These are phyloP conservation scores for Starmerella potacharoeniae DNA, from an alignment of 805 yeast genomes.

Conservation along the genomic window DNA sequence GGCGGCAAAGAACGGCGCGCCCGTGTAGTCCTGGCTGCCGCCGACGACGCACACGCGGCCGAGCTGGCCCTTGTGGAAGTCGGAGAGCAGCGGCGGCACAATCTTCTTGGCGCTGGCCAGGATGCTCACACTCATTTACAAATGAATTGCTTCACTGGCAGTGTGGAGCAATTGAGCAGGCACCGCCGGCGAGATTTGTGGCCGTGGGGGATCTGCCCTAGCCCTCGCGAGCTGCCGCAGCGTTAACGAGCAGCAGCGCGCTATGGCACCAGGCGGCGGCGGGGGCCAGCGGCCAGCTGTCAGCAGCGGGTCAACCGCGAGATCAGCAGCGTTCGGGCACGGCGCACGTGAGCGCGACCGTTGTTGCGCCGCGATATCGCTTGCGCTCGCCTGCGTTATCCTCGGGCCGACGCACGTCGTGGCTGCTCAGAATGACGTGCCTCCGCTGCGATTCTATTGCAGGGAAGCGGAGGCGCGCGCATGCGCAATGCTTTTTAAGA, in stretches of 20 bases:
- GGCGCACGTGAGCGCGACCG: not conserved
- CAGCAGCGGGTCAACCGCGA: no score
- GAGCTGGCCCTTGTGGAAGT: slow-evolving; percentile 81
- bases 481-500: not conserved
- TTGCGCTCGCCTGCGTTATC: not conserved
- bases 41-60: slow-evolving; percentile 83
- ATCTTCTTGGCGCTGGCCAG: slow-evolving; percentile 33
- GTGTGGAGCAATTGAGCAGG: not conserved
- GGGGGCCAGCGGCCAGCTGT: no score
- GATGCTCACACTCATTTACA: not conserved
- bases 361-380: not conserved
- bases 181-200: not conserved
- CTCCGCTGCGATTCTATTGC: not conserved
- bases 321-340: no score
- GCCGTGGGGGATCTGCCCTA: not conserved
- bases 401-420: not conserved
- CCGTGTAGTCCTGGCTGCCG: slow-evolving; percentile 92
- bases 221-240: no score
- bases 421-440: not conserved
- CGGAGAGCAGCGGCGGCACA: slow-evolving; percentile 44
- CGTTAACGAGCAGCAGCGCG: no score
- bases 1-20: slow-evolving; percentile 89
- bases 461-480: not conserved
- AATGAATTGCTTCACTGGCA: not conserved
- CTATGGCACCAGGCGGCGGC: no score